These are phyloP conservation scores for Solanum virginianum DNA, from an alignment of 257 asterid species.

Conservation along the genomic window DNA sequence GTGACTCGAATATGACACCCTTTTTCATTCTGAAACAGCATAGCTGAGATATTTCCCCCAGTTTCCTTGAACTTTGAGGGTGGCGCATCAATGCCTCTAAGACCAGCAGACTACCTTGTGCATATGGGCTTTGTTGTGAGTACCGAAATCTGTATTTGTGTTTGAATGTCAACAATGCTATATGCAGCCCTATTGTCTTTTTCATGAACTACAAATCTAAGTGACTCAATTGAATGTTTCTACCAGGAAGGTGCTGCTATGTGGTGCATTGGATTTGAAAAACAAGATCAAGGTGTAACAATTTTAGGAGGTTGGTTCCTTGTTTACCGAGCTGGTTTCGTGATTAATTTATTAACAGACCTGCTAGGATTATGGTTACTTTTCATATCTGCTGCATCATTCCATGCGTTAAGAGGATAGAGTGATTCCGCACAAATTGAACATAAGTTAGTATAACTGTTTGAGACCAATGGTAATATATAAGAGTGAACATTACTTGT, in stretches of 20 bases:
- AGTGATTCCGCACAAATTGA: not conserved
- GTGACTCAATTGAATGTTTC: not conserved
- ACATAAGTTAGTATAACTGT: not conserved
- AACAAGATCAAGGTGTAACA: constrained; percentile 46
- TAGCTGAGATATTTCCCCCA: constrained; percentile 51
- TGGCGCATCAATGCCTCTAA: constrained; percentile 50
- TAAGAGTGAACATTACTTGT: not conserved
- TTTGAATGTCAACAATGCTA: not conserved
- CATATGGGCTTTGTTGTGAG: constrained; percentile 60
- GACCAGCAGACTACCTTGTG: constrained; percentile 69
- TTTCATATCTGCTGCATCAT: not conserved
- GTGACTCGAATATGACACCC: not conserved
- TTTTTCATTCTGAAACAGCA: constrained; percentile 24
- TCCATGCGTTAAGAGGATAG: not conserved
- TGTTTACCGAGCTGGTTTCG: not conserved
- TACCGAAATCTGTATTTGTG: not conserved
- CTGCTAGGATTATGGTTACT: not conserved
- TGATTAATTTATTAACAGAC: not conserved
- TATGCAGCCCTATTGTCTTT: not conserved
- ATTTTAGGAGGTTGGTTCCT: constrained; percentile 78
- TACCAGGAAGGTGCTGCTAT: constrained; percentile 62
- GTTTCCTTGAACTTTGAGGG: constrained; percentile 71
- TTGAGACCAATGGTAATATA: not conserved
- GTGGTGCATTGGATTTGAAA: constrained; percentile 94
- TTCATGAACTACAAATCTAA: not conserved